Base-by-base conservation (phyloP, 306 rosid species). In the Cicer bijugum region DNA sequence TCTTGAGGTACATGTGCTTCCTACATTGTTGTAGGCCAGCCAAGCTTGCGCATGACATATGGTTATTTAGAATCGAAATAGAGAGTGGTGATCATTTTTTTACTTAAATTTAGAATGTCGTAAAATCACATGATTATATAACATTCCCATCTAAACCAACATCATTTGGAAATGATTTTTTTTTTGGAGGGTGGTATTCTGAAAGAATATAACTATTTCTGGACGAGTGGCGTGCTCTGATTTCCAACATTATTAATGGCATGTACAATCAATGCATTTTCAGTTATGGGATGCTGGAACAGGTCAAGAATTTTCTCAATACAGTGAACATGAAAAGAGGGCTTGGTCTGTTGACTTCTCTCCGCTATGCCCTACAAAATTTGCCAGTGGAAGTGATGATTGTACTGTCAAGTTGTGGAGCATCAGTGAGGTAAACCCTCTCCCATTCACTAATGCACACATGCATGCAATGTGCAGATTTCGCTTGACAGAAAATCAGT, bases 271-370 rank as follows among this genome's bases (percentile, higher is more conserved):
- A 42, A 64, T 83, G 72, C 71, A 44, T 71, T 84, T 89, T 75
- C 85, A 93, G 98, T 75, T 93, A 80, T 91, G 98, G 98, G 98
- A 93, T 86, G 97, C 96, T 67, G 72, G 83, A 74, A 89, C 96
- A 4, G 97, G 98, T 77, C 96, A 88, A 82, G 91, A 66, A 72
- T 85, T 89, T 83, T 72, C 89, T 86, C 89, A 85, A 78, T 89
- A 80, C 88, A 84, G 67, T 28, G 96, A 86, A 81, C 98, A 93
- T 71, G 88, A 65, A 70, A 88, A 66, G 80, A 91, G 93, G 90
- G 98, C 97, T 44, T 91, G 98, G 98, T 93, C 97, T 40, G 92
- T 93, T 62, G 98, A 93, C 84, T 93, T 93, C 76, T 89, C 97
- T 72, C 85, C 17, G 17, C 91, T 88, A 15, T 80, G 84, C 83